These are phyloP conservation scores for Aspergillus versicolor DNA, from an alignment of 2,329 filamentous ascomycete species.

Conservation along the genomic window DNA sequence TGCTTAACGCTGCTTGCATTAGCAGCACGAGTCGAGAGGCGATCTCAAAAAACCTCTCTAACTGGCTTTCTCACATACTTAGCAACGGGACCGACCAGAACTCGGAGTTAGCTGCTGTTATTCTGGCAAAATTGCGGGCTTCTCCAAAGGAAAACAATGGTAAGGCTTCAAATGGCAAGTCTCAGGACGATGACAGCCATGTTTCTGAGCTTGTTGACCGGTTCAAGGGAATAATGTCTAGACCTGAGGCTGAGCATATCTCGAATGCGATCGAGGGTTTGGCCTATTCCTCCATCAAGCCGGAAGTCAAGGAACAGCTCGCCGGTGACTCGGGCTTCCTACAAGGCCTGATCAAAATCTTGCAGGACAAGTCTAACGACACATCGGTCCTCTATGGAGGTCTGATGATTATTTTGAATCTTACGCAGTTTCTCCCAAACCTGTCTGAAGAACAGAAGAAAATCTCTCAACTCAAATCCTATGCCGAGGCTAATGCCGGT, in stretches of 20 bases:
- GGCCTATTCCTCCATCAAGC: conserved; percentile 84
- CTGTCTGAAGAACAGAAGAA: conserved; percentile 89
- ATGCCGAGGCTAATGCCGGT: conserved; percentile 79
- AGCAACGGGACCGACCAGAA: conserved; percentile 64
- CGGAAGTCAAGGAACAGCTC: conserved; percentile 79
- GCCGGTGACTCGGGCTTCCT: conserved; percentile 68
- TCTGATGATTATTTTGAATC: conserved; percentile 79
- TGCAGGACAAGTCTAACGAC: conserved; percentile 54
- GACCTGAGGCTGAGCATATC: conserved; percentile 53
- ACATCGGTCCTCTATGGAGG: conserved; percentile 79
- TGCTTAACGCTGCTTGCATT: conserved; percentile 90
- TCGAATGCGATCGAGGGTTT: conserved; percentile 83
- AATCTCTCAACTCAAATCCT: conserved; percentile 88
- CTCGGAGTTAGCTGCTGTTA: conserved; percentile 63
- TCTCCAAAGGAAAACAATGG: conserved; percentile 30
- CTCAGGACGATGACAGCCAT: conserved; percentile 44
- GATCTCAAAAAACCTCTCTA: conserved; percentile 77
- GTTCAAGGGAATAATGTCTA: conserved; percentile 51
- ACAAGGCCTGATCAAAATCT: conserved; percentile 59
- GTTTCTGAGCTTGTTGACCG: conserved; percentile 54
- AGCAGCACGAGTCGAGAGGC: conserved; percentile 78
- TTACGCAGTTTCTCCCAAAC: conserved; percentile 75
- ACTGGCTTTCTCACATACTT: conserved; percentile 84
- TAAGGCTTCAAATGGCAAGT: conserved; percentile 32
- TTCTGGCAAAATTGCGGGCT: conserved; percentile 64